These are phyloP conservation scores for Castanopsis chinensis DNA, from an alignment of 306 rosid species.

Conservation along the genomic window DNA sequence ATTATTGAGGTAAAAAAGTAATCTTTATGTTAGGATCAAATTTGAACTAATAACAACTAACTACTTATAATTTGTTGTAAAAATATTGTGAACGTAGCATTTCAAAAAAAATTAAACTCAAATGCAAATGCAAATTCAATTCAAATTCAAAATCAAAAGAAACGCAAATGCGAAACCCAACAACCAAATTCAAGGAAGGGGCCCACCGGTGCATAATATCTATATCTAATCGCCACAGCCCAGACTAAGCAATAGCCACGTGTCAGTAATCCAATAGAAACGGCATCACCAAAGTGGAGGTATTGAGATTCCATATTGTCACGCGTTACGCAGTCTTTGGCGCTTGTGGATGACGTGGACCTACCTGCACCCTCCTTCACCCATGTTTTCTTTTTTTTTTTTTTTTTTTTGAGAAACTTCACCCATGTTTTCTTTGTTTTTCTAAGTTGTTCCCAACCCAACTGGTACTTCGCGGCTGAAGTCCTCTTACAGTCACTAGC, in stretches of 20 bases:
- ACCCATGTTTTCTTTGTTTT: not conserved
- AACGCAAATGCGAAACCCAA: conserved; percentile 25
- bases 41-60: too few relatives aligned
- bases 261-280: conserved; percentile 18
- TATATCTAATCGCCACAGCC: conserved; percentile 22
- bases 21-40: too few relatives aligned
- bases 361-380: conserved; percentile 20
- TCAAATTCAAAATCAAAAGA: not conserved
- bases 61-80: too few relatives aligned
- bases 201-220: conserved; percentile 11
- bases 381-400: not conserved
- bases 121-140: conserved; percentile 15
- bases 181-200: conserved; percentile 8
- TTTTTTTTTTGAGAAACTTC: too few relatives aligned
- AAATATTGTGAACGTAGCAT: too few relatives aligned
- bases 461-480: not conserved
- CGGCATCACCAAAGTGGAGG: conserved; percentile 28
- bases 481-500: not conserved
- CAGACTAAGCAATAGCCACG: conserved; percentile 28
- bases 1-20: too few relatives aligned
- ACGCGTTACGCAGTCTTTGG: conserved; percentile 41
- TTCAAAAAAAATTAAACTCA: conserved; percentile 15
- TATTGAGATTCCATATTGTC: conserved; percentile 22
- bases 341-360: conserved; percentile 39
- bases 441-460: not conserved